phyloP scores from a whole-genome alignment of 2,329 filamentous ascomycete genomes.

The Seiridium cupressi region DNA sequence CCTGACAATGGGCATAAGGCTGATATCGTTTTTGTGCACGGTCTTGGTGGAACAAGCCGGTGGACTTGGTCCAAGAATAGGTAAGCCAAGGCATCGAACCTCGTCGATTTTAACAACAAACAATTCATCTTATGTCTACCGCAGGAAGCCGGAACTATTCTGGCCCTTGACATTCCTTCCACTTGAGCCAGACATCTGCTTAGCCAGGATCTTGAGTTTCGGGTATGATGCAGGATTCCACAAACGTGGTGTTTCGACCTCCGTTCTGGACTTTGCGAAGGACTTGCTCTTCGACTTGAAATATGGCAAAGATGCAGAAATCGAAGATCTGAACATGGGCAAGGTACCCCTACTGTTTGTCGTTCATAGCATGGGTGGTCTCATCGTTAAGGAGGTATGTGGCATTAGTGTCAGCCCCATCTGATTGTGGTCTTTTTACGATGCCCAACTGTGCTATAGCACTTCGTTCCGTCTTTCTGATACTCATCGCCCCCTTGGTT shows the following conservation, averaged over 20 bases:
- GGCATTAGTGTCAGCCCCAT: neutral
- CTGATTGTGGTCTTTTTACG: neutral
- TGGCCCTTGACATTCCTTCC: constrained; percentile 31
- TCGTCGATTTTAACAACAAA: too few relatives aligned
- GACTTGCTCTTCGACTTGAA: constrained; percentile 27
- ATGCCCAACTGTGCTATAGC: too few relatives aligned
- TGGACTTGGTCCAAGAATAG: constrained; percentile 28
- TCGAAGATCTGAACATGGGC: constrained; percentile 20
- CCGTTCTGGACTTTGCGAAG: constrained; percentile 31
- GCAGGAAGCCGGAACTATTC: constrained; percentile 20
- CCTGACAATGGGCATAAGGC: neutral
- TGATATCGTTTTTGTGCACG: constrained; percentile 37
- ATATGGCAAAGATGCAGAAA: constrained; percentile 17
- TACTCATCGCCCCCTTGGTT: too few relatives aligned
- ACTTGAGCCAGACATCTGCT: constrained; percentile 22
- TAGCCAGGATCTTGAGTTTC: constrained; percentile 28
- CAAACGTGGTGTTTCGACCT: constrained; percentile 12
- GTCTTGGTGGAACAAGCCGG: constrained; percentile 28
- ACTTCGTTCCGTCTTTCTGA: too few relatives aligned
- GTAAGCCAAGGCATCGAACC: too few relatives aligned
- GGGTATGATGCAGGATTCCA: constrained; percentile 31
- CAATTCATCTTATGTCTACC: too few relatives aligned
- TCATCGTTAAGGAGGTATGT: constrained; percentile 25
- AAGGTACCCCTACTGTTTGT: constrained; percentile 25
- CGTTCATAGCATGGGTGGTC: constrained; percentile 28